Evolutionary conservation across 805 yeast species (phyloP), one percentile per base, ranked within the genome.

Genomic region (Diddensiella caesifluorescens): DNA sequence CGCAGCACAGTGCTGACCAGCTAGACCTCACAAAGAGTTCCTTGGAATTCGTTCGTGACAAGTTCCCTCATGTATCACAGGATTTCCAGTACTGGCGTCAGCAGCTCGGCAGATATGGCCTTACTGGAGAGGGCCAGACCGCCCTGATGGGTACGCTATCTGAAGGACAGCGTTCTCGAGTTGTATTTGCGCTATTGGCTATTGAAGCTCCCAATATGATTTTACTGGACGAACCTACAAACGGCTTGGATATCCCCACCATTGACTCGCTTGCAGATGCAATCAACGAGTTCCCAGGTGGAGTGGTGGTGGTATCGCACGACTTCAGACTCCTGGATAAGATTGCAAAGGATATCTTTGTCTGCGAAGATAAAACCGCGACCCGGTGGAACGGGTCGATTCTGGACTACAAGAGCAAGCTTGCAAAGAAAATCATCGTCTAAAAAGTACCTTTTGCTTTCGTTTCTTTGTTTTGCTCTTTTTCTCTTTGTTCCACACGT

Each of bases 141-240:
- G 85, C 96, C 33, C 89, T 87, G 64, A 92, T 92, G 97, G 97
- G 95, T 55, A 92, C 98, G 13, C 70, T 92, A 52, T 89, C 97
- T 15, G 98, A 92, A 75, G 98, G 98, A 67, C 98, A 92, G 76
- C 84, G 97, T 73, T 90, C 97, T 52, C 83, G 98, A 71, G 98
- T 92, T 54, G 98, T 92, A 44, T 92, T 92, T 62, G 97, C 97
- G 7, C 73, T 92, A 54, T 77, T 92, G 60, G 98, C 98, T 39
- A 74, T 92, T 54, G 97, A 92, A 70, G 71, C 84, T 50, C 98
- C 98, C 60, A 92, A 92, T 70, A 86, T 92, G 66, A 73, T 92
- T 58, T 72, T 92, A 63, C 74, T 92, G 70, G 98, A 92, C 74
- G 98, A 92, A 81, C 98, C 98, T 78, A 92, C 98, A 54, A 92